A percentile compares a stretch with the other conserved stretches of the same genome.
These are phyloP conservation scores for Knoxdaviesia capensis DNA, from an alignment of 2,329 filamentous ascomycete genomes.

Conservation along the genomic window DNA sequence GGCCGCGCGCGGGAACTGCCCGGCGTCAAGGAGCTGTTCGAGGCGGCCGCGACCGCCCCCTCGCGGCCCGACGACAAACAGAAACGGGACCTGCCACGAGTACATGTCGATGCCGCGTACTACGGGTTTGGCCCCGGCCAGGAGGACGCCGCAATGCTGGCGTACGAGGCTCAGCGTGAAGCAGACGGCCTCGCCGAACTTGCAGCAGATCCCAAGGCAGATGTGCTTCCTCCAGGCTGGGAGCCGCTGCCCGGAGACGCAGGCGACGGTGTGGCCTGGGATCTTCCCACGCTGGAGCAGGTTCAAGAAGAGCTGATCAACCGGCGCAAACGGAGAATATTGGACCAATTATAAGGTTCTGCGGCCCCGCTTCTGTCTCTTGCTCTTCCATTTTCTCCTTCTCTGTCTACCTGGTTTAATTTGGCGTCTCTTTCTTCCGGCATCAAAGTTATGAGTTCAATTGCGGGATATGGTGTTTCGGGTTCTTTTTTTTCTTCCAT, in stretches of 20 bases:
- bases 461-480: background rate
- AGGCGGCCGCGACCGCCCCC: slow-evolving; percentile 44
- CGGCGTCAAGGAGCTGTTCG: slow-evolving; percentile 91
- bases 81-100: no score
- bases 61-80: slow-evolving; percentile 16
- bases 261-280: slow-evolving; percentile 69
- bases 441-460: background rate
- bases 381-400: background rate
- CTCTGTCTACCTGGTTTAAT: background rate
- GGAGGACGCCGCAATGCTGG: slow-evolving; percentile 64
- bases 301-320: slow-evolving; percentile 91
- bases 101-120: slow-evolving; percentile 74
- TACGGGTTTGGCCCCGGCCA: slow-evolving; percentile 90
- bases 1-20: slow-evolving; percentile 76
- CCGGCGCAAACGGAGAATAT: slow-evolving; percentile 57
- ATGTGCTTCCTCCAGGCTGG: slow-evolving; percentile 46
- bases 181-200: slow-evolving; percentile 57
- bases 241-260: slow-evolving; percentile 70
- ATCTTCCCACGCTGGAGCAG: slow-evolving; percentile 67
- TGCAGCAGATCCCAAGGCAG: slow-evolving; percentile 31
- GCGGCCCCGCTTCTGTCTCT: no score
- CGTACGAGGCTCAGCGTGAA: slow-evolving; percentile 71
- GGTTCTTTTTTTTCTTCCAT: background rate
- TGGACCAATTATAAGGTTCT: slow-evolving; percentile 42
- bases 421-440: background rate